A percentile compares a stretch with the other conserved stretches of the same genome.
These are phyloP conservation scores for Plasmodium knowlesi DNA, from an alignment of 169 alveolate species.

Conservation along the genomic window DNA sequence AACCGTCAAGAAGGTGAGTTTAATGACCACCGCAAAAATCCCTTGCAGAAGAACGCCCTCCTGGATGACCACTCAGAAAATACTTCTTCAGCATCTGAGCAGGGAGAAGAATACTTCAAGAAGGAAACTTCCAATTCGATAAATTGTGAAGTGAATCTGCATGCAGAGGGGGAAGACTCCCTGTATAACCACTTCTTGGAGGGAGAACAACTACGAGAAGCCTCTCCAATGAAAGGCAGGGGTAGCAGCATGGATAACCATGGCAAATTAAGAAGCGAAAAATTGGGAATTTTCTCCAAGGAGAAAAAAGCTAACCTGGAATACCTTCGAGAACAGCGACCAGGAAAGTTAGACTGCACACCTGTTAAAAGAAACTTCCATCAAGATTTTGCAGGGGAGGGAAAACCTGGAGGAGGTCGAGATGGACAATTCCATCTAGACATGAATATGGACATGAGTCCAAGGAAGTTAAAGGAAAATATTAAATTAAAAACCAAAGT, in stretches of 20 bases:
- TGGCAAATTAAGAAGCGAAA: background rate
- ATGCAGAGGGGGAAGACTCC: background rate
- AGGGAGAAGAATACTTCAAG: background rate
- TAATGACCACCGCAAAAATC: background rate
- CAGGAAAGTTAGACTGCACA: constrained; percentile 50
- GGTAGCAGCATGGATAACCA: background rate
- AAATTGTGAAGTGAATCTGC: background rate
- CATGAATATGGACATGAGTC: constrained; percentile 60
- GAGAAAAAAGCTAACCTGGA: constrained; percentile 39
- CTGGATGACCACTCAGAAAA: background rate
- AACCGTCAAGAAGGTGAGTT: background rate
- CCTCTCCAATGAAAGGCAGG: background rate
- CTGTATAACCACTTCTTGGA: background rate
- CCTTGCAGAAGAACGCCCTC: constrained; percentile 15
- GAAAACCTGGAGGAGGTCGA: background rate
- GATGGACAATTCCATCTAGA: constrained; percentile 12
- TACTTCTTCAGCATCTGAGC: background rate
- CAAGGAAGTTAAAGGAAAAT: constrained; percentile 62
- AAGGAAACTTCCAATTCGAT: background rate
- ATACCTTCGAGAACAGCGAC: constrained; percentile 25
- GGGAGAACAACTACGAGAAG: background rate
- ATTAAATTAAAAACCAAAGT: constrained; percentile 41
- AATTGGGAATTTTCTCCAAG: constrained; percentile 12
- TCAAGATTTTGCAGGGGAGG: background rate
- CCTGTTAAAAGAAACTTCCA: constrained; percentile 36